Conservation (phyloP, 2,329 filamentous ascomycete genomes). For the Aspergillus jensenii region DNA sequence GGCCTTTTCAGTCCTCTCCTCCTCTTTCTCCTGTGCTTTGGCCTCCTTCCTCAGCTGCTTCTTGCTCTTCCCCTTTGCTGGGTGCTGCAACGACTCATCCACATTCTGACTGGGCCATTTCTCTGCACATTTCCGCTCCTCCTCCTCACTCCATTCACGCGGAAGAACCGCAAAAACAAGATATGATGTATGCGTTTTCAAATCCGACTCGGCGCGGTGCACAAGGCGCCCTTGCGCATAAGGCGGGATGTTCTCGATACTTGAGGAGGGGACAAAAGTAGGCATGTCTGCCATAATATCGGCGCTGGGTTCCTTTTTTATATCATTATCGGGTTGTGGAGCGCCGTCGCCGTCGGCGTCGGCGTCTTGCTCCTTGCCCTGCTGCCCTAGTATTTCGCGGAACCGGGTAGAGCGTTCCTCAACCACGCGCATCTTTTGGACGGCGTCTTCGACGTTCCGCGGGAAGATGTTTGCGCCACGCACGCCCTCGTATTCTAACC, state of each 20-base stretch:
- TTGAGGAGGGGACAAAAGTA: constrained; percentile 7
- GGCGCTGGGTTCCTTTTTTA: constrained; percentile 16
- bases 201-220: constrained; percentile 78
- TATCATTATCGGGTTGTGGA: constrained; percentile 1
- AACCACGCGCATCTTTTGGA: constrained; percentile 70
- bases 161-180: constrained; percentile 89
- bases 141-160: constrained; percentile 78
- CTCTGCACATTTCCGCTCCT: constrained; percentile 68
- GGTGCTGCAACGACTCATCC: constrained; percentile 18
- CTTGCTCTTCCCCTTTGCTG: constrained; percentile 33
- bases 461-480: constrained; percentile 67
- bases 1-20: constrained; percentile 9
- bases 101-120: constrained; percentile 65
- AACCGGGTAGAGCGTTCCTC: constrained; percentile 68
- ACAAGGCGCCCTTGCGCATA: constrained; percentile 77
- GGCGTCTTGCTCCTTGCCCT: constrained; percentile 15
- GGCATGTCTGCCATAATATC: constrained; percentile 21
- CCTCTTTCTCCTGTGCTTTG: constrained; percentile 45
- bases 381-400: constrained; percentile 46
- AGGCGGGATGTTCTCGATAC: constrained; percentile 40
- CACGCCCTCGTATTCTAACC: constrained; percentile 66
- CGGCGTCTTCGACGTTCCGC: constrained; percentile 72
- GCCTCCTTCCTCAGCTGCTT: constrained; percentile 39
- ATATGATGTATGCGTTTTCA: constrained; percentile 98
- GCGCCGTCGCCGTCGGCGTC: constrained; percentile 16